A percentile compares a stretch with the other conserved stretches of the same genome.
Evolutionary conservation across 192 early-diverging fungal species (phyloP).

Genomic region (Podila epicladia): DNA sequence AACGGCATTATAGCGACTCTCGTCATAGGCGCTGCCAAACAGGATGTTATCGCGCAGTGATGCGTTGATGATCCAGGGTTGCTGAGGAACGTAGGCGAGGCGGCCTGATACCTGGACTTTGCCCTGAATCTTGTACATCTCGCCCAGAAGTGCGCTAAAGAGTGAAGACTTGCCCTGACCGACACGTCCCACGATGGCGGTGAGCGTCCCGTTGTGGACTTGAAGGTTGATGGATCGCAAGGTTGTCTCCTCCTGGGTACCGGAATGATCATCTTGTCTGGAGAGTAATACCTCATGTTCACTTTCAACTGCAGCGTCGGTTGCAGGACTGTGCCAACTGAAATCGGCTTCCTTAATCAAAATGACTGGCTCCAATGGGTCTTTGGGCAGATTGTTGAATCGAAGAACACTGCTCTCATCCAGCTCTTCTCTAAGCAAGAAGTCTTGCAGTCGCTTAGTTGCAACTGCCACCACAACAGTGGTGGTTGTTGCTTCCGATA

Average conservation of each 20-base stretch:
- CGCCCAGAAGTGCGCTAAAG: conserved; percentile 80
- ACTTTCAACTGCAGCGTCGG: not conserved
- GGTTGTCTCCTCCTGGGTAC: conserved; percentile 5
- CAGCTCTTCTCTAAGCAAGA: conserved; percentile 36
- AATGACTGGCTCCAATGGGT: not conserved
- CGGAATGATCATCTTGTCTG: not conserved
- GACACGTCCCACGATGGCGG: conserved; percentile 72
- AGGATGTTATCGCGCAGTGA: conserved; percentile 56
- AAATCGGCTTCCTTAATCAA: conserved; percentile 7
- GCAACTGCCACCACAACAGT: conserved; percentile 63
- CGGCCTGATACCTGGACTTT: conserved; percentile 64
- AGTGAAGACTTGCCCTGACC: conserved; percentile 84
- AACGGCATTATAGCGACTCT: conserved; percentile 8
- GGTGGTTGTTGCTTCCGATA: conserved; percentile 67
- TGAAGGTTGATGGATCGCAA: conserved; percentile 51
- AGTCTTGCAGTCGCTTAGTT: conserved; percentile 31
- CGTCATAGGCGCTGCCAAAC: conserved; percentile 16
- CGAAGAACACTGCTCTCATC: not conserved
- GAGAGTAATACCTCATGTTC: not conserved
- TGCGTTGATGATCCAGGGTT: conserved; percentile 45
- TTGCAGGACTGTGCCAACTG: conserved; percentile 2
- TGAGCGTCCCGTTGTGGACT: conserved; percentile 51
- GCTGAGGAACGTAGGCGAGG: conserved; percentile 68
- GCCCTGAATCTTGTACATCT: conserved; percentile 73
- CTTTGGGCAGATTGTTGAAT: not conserved